These are phyloP conservation scores for Triticum aestivum DNA, from an alignment of 176 grass and related monocot species.

Conservation along the genomic window IWGSC_CS_RefSeq_v2.1 NC_057808.1:246667733-246668232, in stretches of 20 bases:
- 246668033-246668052: neutral
- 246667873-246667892: neutral
- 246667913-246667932: slow-evolving; percentile 29
- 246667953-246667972: neutral
- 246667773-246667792: neutral
- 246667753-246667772: neutral
- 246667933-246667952: slow-evolving; percentile 45
- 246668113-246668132: neutral
- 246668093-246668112: neutral
- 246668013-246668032: neutral
- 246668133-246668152: neutral
- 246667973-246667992: neutral
- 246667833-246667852: neutral
- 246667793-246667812: neutral
- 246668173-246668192: neutral
- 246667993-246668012: neutral
- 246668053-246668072: neutral
- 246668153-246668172: neutral
- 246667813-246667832: neutral
- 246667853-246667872: neutral
- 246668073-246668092: neutral
- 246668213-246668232: slow-evolving; percentile 1
- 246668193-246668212: neutral
- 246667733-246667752: slow-evolving; percentile 22
- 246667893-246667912: neutral